Conservation (phyloP, 768 basidiomycete genomes). For the Suillus placidus region DNA sequence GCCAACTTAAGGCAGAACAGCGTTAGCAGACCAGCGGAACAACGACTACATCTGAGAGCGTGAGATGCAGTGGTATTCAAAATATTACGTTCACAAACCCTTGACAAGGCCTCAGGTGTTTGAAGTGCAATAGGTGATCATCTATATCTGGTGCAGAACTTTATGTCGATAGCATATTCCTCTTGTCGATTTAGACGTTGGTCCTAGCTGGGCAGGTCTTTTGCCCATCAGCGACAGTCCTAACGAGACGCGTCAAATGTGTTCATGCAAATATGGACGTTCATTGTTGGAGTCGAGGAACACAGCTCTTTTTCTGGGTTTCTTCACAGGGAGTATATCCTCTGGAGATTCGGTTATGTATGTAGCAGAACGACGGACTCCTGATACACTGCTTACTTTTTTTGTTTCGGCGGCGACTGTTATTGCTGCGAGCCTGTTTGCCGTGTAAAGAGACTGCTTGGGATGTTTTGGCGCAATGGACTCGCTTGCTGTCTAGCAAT, state of each 20-base stretch:
- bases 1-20: conserved; percentile 51
- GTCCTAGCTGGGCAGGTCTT: conserved; percentile 74
- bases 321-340: too few relatives aligned
- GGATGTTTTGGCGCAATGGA: too few relatives aligned
- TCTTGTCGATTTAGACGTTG: conserved; percentile 72
- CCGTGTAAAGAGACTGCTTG: too few relatives aligned
- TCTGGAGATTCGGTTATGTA: too few relatives aligned
- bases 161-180: conserved; percentile 64
- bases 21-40: conserved; percentile 29
- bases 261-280: background rate
- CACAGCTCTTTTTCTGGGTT: conserved; percentile 24
- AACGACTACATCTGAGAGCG: conserved; percentile 1
- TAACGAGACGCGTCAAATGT: conserved; percentile 69
- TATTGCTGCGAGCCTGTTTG: too few relatives aligned
- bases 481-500: too few relatives aligned
- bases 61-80: conserved; percentile 35
- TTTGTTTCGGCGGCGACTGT: too few relatives aligned
- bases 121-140: background rate
- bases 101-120: conserved; percentile 54
- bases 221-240: conserved; percentile 63
- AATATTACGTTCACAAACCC: conserved; percentile 76
- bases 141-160: conserved; percentile 49
- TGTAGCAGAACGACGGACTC: too few relatives aligned
- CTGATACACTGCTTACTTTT: too few relatives aligned
- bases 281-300: background rate